These are phyloP conservation scores for Rhodamnia rubescens DNA, from an alignment of 345 rosid genomes.

Conservation along the genomic window DNA sequence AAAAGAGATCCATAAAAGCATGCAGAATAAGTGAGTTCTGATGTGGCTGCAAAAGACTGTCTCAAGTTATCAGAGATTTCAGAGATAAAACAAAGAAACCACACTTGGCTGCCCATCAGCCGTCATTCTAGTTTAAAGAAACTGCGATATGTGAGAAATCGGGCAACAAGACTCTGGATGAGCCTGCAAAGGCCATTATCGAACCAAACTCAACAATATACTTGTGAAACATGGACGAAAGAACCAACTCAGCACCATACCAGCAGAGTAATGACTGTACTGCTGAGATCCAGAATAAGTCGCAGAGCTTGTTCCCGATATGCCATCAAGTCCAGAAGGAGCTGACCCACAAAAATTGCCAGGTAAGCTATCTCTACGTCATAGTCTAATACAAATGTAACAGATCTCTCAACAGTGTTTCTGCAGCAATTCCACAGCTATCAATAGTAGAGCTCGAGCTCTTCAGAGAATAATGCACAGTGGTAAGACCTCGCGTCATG, in stretches of 20 bases:
- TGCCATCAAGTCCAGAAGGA: slow-evolving; percentile 94
- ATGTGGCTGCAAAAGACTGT: slow-evolving; percentile 91
- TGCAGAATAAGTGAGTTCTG: slow-evolving; percentile 96
- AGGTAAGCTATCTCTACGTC: neutral
- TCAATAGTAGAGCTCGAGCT: neutral
- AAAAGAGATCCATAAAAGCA: slow-evolving; percentile 97
- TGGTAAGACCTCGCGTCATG: neutral
- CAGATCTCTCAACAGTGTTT: neutral
- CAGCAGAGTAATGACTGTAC: slow-evolving; percentile 95
- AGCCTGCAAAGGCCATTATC: neutral
- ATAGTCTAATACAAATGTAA: neutral
- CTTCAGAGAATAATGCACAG: neutral
- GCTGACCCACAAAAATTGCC: slow-evolving; percentile 22
- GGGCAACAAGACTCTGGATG: neutral
- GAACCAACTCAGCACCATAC: slow-evolving; percentile 36
- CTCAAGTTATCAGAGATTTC: slow-evolving; percentile 51
- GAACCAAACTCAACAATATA: neutral
- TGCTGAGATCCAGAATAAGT: slow-evolving; percentile 92
- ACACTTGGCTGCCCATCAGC: neutral
- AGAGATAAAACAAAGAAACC: neutral
- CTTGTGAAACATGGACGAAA: slow-evolving; percentile 1
- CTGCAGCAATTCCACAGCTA: neutral
- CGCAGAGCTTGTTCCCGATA: slow-evolving; percentile 96
- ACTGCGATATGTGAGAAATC: neutral
- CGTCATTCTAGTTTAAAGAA: neutral